Percentiles rank a stretch among this genome's conserved stretches.
Conservation (phyloP, 768 basidiomycete species). For the Amylocystis lapponica region DNA sequence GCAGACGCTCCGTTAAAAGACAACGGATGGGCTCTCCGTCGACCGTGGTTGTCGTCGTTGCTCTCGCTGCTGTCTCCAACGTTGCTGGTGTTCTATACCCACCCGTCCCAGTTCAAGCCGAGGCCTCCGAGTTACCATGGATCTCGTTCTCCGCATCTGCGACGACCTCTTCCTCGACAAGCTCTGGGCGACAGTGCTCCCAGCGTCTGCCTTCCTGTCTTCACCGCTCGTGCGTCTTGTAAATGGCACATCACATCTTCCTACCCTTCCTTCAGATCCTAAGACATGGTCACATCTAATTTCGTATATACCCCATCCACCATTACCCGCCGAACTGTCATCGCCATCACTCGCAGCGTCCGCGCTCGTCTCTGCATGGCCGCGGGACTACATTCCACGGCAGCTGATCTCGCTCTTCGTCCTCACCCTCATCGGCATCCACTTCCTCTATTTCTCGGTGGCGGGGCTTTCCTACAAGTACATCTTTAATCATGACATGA, state of each 20-base stretch:
- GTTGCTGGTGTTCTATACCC: neutral
- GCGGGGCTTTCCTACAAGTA: conserved; percentile 77
- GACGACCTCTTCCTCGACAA: conserved; percentile 76
- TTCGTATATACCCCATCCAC: conserved; percentile 52
- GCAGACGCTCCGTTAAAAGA: conserved; percentile 10
- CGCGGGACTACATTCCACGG: conserved; percentile 75
- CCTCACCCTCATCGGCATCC: conserved; percentile 77
- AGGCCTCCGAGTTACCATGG: conserved; percentile 49
- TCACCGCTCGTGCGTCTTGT: conserved; percentile 13
- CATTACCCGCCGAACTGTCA: conserved; percentile 35
- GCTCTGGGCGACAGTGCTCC: conserved; percentile 72
- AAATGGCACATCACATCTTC: conserved; percentile 28
- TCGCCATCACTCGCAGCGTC: conserved; percentile 16
- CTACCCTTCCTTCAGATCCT: conserved; percentile 29
- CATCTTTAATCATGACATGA: conserved; percentile 95
- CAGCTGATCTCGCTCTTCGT: conserved; percentile 67
- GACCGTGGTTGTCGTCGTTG: conserved; percentile 1
- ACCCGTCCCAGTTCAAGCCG: neutral
- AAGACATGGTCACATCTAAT: conserved; percentile 51
- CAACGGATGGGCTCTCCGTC: conserved; percentile 2
- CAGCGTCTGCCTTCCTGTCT: conserved; percentile 32
- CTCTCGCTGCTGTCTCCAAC: conserved; percentile 6
- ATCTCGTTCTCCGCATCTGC: conserved; percentile 65
- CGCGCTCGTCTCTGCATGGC: conserved; percentile 63
- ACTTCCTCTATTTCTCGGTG: conserved; percentile 82